These are phyloP conservation scores for Sporisorium iseilematis-ciliati DNA, from an alignment of 1,284 basidiomycete species.

Conservation along the genomic window DNA sequence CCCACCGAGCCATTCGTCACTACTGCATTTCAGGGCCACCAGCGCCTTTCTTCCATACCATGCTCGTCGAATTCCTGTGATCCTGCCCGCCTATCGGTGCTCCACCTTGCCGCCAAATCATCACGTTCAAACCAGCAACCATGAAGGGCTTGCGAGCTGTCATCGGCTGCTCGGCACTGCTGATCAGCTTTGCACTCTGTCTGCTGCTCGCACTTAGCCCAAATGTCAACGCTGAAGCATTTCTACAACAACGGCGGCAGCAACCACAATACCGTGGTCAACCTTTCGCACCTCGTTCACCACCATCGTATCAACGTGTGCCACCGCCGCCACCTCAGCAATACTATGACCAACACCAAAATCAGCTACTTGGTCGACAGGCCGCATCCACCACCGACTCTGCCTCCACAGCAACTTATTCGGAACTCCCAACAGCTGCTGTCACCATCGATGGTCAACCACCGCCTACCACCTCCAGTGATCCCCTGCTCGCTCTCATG, in stretches of 20 bases:
- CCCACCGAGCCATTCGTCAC: neutral
- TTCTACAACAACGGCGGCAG: slow-evolving; percentile 2
- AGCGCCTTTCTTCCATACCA: slow-evolving; percentile 1
- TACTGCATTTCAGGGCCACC: neutral
- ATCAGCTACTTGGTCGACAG: slow-evolving; percentile 15
- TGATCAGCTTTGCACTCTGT: slow-evolving; percentile 16
- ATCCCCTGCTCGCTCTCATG: slow-evolving; percentile 55
- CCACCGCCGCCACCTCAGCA: slow-evolving; percentile 4
- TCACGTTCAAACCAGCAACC: neutral
- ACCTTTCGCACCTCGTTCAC: slow-evolving; percentile 9
- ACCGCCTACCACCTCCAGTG: slow-evolving; percentile 40
- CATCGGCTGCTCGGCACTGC: slow-evolving; percentile 9
- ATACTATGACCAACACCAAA: neutral
- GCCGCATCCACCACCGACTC: slow-evolving; percentile 12
- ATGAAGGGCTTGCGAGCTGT: slow-evolving; percentile 15
- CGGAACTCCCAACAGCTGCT: slow-evolving; percentile 44
- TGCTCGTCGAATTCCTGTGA: slow-evolving; percentile 7
- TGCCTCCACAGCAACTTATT: slow-evolving; percentile 20
- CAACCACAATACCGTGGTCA: neutral
- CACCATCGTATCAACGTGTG: slow-evolving; percentile 4
- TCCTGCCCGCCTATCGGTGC: slow-evolving; percentile 1
- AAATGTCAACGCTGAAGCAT: slow-evolving; percentile 1
- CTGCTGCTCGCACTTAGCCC: slow-evolving; percentile 20
- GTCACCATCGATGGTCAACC: slow-evolving; percentile 55
- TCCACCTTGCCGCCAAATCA: neutral